These are phyloP conservation scores for Skeletonema menzelii DNA, from an alignment of 108 stramenopile genomes.

Conservation along the genomic window DNA sequence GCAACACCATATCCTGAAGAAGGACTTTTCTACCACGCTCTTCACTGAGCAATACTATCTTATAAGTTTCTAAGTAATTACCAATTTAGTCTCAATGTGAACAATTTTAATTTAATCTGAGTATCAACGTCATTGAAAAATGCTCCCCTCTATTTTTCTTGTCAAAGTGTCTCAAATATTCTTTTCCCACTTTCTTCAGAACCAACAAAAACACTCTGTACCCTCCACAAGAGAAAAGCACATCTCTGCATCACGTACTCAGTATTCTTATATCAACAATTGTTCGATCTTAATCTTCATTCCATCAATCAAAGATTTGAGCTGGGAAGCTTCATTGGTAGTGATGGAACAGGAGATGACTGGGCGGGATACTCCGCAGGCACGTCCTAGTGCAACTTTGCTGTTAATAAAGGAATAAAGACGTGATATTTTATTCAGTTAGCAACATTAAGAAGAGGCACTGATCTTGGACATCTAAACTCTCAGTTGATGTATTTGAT, in stretches of 20 bases:
- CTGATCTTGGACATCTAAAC: neutral
- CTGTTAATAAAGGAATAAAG: constrained; percentile 35
- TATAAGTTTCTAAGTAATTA: too few species aligned
- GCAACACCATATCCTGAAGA: too few species aligned
- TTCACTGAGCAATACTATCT: too few species aligned
- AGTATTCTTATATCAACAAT: constrained; percentile 90
- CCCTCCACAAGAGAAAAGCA: neutral
- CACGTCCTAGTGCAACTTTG: constrained; percentile 98
- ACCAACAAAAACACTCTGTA: neutral
- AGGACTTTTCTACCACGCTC: too few species aligned
- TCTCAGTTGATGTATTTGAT: neutral
- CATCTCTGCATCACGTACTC: constrained; percentile 48
- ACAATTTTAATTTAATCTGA: constrained; percentile 9
- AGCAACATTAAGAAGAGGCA: neutral
- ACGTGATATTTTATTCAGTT: neutral
- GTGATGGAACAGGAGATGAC: constrained; percentile 97
- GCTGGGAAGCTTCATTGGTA: constrained; percentile 97
- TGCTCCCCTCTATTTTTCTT: neutral
- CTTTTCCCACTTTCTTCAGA: neutral
- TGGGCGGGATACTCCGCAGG: constrained; percentile 98
- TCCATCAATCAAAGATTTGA: constrained; percentile 94
- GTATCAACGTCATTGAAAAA: constrained; percentile 50
- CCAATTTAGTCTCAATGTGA: neutral
- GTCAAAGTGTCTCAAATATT: neutral
- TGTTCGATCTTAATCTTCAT: constrained; percentile 99